A percentile compares a stretch with the other conserved stretches of the same genome.
phyloP scores from a whole-genome alignment of 345 rosid species.

The Eucalyptus erythrocorys region DNA sequence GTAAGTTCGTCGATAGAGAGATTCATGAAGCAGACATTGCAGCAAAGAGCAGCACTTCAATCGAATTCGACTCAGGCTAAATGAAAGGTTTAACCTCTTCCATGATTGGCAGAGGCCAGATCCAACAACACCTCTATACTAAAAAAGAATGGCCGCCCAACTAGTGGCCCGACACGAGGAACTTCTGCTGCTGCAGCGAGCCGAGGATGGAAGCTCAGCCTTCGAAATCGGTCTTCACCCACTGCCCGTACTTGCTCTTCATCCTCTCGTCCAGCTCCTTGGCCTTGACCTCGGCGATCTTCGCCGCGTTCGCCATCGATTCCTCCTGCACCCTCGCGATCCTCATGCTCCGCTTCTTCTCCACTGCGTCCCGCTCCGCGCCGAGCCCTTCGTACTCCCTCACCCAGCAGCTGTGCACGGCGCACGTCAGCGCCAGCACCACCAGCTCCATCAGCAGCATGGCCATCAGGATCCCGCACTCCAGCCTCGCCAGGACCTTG shows the following conservation, averaged over 20 bases:
- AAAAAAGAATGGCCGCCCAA: slow-evolving; percentile 9
- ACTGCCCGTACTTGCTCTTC: slow-evolving; percentile 26
- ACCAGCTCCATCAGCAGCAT: slow-evolving; percentile 31
- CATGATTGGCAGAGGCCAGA: background rate
- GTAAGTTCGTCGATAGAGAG: background rate
- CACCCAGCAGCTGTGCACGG: slow-evolving; percentile 35
- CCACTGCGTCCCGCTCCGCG: slow-evolving; percentile 26
- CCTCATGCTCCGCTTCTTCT: slow-evolving; percentile 29
- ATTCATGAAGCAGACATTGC: background rate
- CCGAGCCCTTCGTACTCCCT: slow-evolving; percentile 40
- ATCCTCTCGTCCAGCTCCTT: slow-evolving; percentile 25
- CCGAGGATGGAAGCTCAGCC: slow-evolving; percentile 8
- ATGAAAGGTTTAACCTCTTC: background rate
- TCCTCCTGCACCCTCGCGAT: slow-evolving; percentile 39
- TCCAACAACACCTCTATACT: background rate
- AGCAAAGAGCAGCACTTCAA: background rate
- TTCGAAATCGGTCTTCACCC: slow-evolving; percentile 46
- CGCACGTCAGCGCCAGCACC: slow-evolving; percentile 36
- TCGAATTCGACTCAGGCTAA: background rate
- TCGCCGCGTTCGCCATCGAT: slow-evolving; percentile 27
- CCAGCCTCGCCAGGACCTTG: slow-evolving; percentile 48
- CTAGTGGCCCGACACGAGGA: slow-evolving; percentile 9
- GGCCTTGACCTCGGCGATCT: slow-evolving; percentile 19
- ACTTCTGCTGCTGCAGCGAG: background rate
- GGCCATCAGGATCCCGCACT: slow-evolving; percentile 50